Percentiles rank a stretch among this genome's conserved stretches.
Evolutionary conservation across 2,329 filamentous ascomycete genomes (phyloP).

Genomic region (Pseudogymnoascus sp.): DNA sequence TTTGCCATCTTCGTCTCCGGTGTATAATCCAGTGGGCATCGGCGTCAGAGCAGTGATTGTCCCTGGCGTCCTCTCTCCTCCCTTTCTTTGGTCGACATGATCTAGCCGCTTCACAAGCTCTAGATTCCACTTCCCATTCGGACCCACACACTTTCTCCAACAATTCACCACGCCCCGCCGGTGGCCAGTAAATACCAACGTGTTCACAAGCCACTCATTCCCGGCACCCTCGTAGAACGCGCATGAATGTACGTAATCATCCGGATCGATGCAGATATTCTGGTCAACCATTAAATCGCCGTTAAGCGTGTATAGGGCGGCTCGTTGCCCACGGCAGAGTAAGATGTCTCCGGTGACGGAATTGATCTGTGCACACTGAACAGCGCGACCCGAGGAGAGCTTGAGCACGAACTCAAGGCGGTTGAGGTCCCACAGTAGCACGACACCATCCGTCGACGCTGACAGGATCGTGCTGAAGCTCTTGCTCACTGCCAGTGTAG

Average conservation of each 20-base stretch:
- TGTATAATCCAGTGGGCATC: constrained; percentile 78
- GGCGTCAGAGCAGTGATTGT: constrained; percentile 82
- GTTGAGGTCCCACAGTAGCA: constrained; percentile 92
- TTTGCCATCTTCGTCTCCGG: constrained; percentile 84
- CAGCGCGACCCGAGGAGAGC: constrained; percentile 49
- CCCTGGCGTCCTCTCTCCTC: constrained; percentile 51
- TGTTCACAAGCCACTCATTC: constrained; percentile 85
- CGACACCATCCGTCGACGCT: constrained; percentile 70
- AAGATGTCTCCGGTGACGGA: constrained; percentile 86
- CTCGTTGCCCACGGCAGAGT: constrained; percentile 67
- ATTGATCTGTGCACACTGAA: constrained; percentile 77
- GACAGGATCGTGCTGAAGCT: constrained; percentile 85
- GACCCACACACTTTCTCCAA: constrained; percentile 50
- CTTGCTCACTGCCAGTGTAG: constrained; percentile 73
- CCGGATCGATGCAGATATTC: constrained; percentile 62
- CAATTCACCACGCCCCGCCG: constrained; percentile 75
- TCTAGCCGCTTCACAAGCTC: constrained; percentile 75
- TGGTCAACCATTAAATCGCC: constrained; percentile 76
- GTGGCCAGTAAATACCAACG: constrained; percentile 85
- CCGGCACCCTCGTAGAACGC: constrained; percentile 91
- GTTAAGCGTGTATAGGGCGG: constrained; percentile 80
- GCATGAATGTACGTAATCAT: constrained; percentile 73
- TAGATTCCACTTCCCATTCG: constrained; percentile 62
- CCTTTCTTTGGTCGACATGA: constrained; percentile 63
- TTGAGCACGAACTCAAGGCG: constrained; percentile 76